Base-by-base conservation (phyloP, 1,284 basidiomycete genomes). In the Ceratobasidium sp. region DNA sequence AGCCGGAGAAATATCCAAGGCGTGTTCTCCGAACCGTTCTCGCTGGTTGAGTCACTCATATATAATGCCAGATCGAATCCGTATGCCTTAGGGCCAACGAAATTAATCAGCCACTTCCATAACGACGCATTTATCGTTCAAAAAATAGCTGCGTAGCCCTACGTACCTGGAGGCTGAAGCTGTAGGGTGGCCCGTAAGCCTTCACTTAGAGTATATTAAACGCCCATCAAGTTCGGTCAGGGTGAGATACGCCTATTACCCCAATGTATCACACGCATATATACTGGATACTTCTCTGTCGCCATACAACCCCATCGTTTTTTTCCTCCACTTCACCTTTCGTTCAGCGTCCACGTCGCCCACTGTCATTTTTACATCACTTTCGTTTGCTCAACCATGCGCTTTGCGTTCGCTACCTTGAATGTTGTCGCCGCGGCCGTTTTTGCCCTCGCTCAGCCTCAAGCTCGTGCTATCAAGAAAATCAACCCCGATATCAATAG, bases 361-460 rank as follows among this genome's bases (percentile, higher is more conserved):
- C 38, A 71, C 68, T 40, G 68, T 71, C 68, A 33, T 57, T 71
- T 71, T 61, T 38, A 15, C 12, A 46, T 46, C n/a, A 26, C 52
- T 71, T 33, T 42, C 56, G n/a, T 61, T 56, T 50, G n/a, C 46
- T 26, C n/a, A 26, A 59, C 17, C 28, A 71, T 71, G 68, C 68
- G 56, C 46, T 71, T 71, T 42, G 68, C 38, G 23, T 23, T 61
- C 9, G 44, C 64, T 66, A 28, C 46, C 20, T 48, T 66, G 26
- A 10, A 46, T 26, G 44, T 64, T 44, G 46, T 76, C 28, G 28
- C 15, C n/a, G 44, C 42, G 38, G 68, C 44, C 20, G 54, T 40
- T n/a, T 12, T 40, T 38, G 54, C 68, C 38, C 26, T 48, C 7
- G 68, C 68, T 20, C 68, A 71, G 56, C 48, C 66, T 13, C 9